These are phyloP conservation scores for Paracorniculantispora psalliotae DNA, from an alignment of 2,329 filamentous ascomycete species.

Conservation along the genomic window DNA sequence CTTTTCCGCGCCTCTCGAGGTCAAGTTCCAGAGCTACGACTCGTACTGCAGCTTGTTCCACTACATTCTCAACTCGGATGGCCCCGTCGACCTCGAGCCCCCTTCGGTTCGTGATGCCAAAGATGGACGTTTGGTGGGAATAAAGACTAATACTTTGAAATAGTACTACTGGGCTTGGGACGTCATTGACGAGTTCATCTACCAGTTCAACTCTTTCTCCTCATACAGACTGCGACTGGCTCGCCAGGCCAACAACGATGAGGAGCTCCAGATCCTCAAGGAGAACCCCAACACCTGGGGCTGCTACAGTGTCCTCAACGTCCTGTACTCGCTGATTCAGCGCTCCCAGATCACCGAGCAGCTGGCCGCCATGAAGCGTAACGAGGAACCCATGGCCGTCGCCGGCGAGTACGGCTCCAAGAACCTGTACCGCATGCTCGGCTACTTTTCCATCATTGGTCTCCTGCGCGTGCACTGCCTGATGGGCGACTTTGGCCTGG, in stretches of 20 bases:
- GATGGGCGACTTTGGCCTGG: conserved; percentile 94
- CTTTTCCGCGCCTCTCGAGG: conserved; percentile 90
- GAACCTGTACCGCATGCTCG: conserved; percentile 94
- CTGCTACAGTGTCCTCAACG: conserved; percentile 98
- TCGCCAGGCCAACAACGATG: conserved; percentile 75
- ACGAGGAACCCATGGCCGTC: conserved; percentile 81
- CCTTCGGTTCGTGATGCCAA: conserved; percentile 68
- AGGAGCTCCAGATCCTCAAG: conserved; percentile 84
- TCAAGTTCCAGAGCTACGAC: conserved; percentile 98
- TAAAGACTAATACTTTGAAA: conserved; percentile 13
- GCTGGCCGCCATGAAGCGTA: conserved; percentile 87
- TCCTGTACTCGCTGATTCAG: conserved; percentile 98
- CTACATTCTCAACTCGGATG: conserved; percentile 98
- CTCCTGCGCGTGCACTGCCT: conserved; percentile 93
- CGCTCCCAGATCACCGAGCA: conserved; percentile 98
- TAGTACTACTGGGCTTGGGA: conserved; percentile 99
- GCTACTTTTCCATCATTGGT: conserved; percentile 99
- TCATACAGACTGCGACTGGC: conserved; percentile 92
- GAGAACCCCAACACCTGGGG: conserved; percentile 99
- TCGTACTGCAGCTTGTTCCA: conserved; percentile 99
- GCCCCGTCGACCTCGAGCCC: conserved; percentile 94
- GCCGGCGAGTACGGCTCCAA: conserved; percentile 94
- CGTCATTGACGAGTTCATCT: conserved; percentile 99
- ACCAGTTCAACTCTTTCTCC: conserved; percentile 99
- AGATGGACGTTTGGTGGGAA: background rate